phyloP scores from a whole-genome alignment of 441 rosid species.

The Populus trichocarpa region DNA sequence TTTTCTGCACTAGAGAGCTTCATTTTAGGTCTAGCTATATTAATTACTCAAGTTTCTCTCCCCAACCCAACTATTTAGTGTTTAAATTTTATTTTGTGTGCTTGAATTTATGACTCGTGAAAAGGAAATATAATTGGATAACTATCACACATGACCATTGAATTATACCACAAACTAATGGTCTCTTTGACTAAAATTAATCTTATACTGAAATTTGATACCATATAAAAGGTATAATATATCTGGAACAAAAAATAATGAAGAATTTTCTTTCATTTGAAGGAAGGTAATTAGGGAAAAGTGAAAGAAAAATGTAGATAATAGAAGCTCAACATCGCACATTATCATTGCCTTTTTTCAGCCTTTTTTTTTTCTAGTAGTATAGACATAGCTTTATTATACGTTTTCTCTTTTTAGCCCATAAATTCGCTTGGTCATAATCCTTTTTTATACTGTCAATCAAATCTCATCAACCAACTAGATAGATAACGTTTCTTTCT shows the following conservation, averaged over 20 bases:
- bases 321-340: conserved; percentile 18
- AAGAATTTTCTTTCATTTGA: no score
- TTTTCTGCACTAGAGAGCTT: no score
- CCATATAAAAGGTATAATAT: background rate
- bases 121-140: no score
- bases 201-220: background rate
- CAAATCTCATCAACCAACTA: conserved; percentile 17
- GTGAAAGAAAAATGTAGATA: background rate
- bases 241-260: background rate
- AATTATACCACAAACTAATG: no score
- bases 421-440: conserved; percentile 20
- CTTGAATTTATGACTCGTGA: no score
- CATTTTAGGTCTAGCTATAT: no score
- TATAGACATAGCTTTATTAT: conserved; percentile 16
- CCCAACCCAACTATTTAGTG: no score
- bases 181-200: background rate
- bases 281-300: conserved; percentile 11
- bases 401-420: conserved; percentile 19
- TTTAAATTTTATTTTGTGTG: no score
- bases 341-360: no score
- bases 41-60: no score
- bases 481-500: background rate
- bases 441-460: conserved; percentile 16
- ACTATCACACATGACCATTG: no score
- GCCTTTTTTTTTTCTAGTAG: background rate